Base-by-base conservation (phyloP, 2,329 filamentous ascomycete genomes). In the Ophiostoma australiae region DNA sequence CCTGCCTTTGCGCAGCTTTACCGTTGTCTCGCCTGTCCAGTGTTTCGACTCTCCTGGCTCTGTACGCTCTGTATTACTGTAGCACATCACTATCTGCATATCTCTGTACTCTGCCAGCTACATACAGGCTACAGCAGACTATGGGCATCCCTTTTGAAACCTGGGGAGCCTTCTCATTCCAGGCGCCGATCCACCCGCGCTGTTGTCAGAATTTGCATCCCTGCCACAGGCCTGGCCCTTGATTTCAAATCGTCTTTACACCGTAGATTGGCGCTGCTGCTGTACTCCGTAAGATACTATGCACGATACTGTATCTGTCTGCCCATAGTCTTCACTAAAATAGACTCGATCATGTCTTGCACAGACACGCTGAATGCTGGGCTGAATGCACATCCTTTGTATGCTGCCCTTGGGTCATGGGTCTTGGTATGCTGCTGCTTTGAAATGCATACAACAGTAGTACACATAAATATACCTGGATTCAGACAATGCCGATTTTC, bases 81-180 rank as follows among this genome's bases (percentile, higher is more conserved):
- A 39, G 27, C 27, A 31, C 39, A 41, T 41, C 39, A 4, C 41
- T 44, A 44, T 48, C 44, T 48, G 17, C 7, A 15, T n/a, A 48
- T 48, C 15, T 44, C 41, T 17, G 15, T 39, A 5, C 44, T 48
- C 20, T 39, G 37, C 27, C 27, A 31, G 3, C 27, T 31, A 41
- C 13, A 41, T 41, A 41, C 39, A 41, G n/a, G n/a, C 44, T 17
- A 48, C 44, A 31, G 27, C 3, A 31, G 27, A 3, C 27, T 31
- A 31, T 31, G 41, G 20, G 41, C 15, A 48, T 33, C 39, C 41
- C 48, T 37, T 67, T 55, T 70, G 68, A 70, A 72, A 72, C 70
- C 70, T 33, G 70, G 70, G 55, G 65, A 65, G 68, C 61, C 63
- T 70, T 63, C 67, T 71, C 70, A 61, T 71, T 67, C 68, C 68